Conservation (phyloP, 352 stramenopile species). For the Phytophthora vignae region DNA sequence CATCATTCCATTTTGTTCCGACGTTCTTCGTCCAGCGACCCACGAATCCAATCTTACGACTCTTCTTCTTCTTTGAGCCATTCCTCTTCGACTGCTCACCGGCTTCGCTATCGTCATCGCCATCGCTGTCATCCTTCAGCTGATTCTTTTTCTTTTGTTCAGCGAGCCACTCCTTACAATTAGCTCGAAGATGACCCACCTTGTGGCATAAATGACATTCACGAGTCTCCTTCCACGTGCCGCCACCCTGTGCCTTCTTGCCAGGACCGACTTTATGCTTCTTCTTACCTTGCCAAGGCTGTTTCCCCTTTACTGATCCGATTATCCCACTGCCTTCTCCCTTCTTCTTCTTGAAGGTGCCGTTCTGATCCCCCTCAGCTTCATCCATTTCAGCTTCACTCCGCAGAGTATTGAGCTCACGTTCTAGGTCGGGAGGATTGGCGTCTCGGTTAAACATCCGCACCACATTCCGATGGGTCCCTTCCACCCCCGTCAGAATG, state of each 20-base stretch:
- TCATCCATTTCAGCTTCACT: neutral
- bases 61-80: neutral
- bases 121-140: neutral
- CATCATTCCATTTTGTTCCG: neutral
- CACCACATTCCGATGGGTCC: neutral
- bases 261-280: neutral
- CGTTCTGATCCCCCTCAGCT: neutral
- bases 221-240: neutral
- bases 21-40: neutral
- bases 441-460: neutral
- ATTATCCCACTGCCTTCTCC: neutral
- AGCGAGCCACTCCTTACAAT: neutral
- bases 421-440: neutral
- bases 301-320: neutral
- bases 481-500: neutral
- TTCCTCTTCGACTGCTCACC: neutral
- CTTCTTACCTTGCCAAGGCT: neutral
- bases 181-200: neutral
- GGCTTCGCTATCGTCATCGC: neutral
- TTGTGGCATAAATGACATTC: slow-evolving; percentile 2
- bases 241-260: neutral
- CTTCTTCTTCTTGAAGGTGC: neutral
- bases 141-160: neutral
- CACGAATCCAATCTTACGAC: neutral
- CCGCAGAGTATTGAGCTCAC: neutral